These are phyloP conservation scores for Pulveroboletus sp. DNA, from an alignment of 768 basidiomycete species.

Conservation along the genomic window DNA sequence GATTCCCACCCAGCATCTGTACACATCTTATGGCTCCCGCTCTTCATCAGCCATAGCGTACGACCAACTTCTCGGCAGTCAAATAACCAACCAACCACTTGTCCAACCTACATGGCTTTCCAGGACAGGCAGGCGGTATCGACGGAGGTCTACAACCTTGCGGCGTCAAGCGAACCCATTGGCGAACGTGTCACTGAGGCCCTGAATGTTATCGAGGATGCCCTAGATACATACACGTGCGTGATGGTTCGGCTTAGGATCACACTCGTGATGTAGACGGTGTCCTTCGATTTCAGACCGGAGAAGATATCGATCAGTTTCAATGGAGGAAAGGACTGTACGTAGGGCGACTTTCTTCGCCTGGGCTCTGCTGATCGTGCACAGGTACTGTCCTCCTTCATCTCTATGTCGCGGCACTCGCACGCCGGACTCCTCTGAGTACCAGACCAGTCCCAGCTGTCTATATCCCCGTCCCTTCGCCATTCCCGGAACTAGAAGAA, in stretches of 20 bases:
- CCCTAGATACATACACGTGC: slow-evolving; percentile 77
- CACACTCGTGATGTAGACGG: slow-evolving; percentile 6
- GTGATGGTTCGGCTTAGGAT: slow-evolving; percentile 28
- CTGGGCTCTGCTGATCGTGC: slow-evolving; percentile 1
- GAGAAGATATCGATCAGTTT: slow-evolving; percentile 83
- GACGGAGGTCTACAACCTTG: slow-evolving; percentile 57
- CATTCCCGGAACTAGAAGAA: slow-evolving; percentile 76
- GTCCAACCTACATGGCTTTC: slow-evolving; percentile 3
- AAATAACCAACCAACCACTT: neutral
- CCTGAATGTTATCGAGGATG: slow-evolving; percentile 71
- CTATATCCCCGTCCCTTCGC: slow-evolving; percentile 87
- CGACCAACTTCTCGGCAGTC: slow-evolving; percentile 5
- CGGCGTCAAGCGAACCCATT: slow-evolving; percentile 50
- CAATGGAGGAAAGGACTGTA: slow-evolving; percentile 99
- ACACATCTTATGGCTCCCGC: slow-evolving; percentile 1
- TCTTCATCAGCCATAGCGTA: slow-evolving; percentile 2
- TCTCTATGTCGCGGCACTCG: slow-evolving; percentile 73
- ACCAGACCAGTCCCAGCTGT: slow-evolving; percentile 56
- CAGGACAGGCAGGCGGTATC: slow-evolving; percentile 54
- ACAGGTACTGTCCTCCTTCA: slow-evolving; percentile 94
- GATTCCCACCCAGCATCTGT: slow-evolving; percentile 15
- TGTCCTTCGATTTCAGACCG: slow-evolving; percentile 39
- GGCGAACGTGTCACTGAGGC: slow-evolving; percentile 70
- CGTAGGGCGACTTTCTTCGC: slow-evolving; percentile 23
- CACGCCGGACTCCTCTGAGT: slow-evolving; percentile 34